phyloP scores from a whole-genome alignment of 805 yeast genomes.

The Helenozyma rhizophorensis region DNA sequence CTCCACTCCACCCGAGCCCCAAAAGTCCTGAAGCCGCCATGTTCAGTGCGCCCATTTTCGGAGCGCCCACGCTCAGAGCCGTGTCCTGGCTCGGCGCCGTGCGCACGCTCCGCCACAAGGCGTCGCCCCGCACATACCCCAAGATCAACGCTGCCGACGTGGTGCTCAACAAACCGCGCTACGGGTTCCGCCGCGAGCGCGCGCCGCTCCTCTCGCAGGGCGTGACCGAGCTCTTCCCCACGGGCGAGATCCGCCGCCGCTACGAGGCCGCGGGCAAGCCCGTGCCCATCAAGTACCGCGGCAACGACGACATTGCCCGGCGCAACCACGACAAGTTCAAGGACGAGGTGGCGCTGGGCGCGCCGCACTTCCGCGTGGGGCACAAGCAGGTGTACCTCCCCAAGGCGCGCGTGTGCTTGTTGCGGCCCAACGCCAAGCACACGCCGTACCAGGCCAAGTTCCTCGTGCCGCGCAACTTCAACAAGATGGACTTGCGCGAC shows the following conservation, averaged over 20 bases:
- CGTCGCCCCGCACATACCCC: conserved; percentile 32
- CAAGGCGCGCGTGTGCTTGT: conserved; percentile 69
- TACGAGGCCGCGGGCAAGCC: conserved; percentile 38
- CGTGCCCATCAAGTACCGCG: conserved; percentile 36
- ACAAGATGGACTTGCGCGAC: conserved; percentile 91
- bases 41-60: too few relatives aligned
- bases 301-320: conserved; percentile 33
- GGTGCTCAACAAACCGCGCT: conserved; percentile 32
- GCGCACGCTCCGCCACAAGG: conserved; percentile 27
- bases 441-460: conserved; percentile 97
- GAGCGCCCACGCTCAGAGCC: too few relatives aligned
- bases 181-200: conserved; percentile 37
- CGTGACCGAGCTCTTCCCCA: conserved; percentile 39
- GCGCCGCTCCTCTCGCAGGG: conserved; percentile 35
- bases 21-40: too few relatives aligned
- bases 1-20: too few relatives aligned
- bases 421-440: conserved; percentile 93
- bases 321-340: conserved; percentile 36
- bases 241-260: conserved; percentile 28
- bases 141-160: conserved; percentile 37
- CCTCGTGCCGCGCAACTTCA: conserved; percentile 88
- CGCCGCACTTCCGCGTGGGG: conserved; percentile 82
- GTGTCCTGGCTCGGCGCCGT: neutral
- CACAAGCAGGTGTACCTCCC: conserved; percentile 77
- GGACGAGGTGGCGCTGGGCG: conserved; percentile 54